Base-by-base conservation (phyloP, 805 yeast genomes). In the Clavispora fructus region DNA sequence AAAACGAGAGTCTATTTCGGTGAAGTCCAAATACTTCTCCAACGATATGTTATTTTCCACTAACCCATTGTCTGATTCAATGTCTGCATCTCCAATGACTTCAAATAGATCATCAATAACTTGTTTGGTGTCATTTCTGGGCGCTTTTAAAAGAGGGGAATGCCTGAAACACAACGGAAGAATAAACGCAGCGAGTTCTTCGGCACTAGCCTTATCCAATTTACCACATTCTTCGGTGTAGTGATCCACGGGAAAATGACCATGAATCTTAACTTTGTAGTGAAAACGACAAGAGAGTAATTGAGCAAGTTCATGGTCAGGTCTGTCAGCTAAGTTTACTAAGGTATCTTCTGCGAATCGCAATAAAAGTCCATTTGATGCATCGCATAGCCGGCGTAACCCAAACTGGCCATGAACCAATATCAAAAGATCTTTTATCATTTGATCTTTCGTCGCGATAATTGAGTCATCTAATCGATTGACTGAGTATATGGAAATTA, bases 231-330 rank as follows among this genome's bases (percentile, higher is more conserved):
- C 46, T n/a, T 62, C 64, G 35, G 74, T 62, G 35, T 61, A 73
- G 57, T 92, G 98, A 50, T 88, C 85, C 35, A 71, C 75, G 0
- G 94, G 88, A 2, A 71, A 71, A 50, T 80, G 81, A 14, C 72
- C 71, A 12, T 83, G 88, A 10, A 79, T 70, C 1, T 82, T 68
- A 3, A 90, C 68, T 2, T 70, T 65, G 42, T 87, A 73, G 39
- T 89, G 95, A 56, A 84, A 89, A 9, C 86, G 75, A 60, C 99
- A 94, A 51, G 81, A 74, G 19, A 94, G 64, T 30, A 88, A 74
- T 57, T 92, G 98, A 8, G 88, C 74, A 40, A 92, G 61, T 39
- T 89, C 94, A 8, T 73, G 71, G 40, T 85, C 91, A 6, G 58
- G 53, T 2, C 85, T 74, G 5, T 73, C 74, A 7, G 71, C 65